Base-by-base conservation (phyloP, 495 filamentous ascomycete genomes). In the Oidiodendron maius region DNA sequence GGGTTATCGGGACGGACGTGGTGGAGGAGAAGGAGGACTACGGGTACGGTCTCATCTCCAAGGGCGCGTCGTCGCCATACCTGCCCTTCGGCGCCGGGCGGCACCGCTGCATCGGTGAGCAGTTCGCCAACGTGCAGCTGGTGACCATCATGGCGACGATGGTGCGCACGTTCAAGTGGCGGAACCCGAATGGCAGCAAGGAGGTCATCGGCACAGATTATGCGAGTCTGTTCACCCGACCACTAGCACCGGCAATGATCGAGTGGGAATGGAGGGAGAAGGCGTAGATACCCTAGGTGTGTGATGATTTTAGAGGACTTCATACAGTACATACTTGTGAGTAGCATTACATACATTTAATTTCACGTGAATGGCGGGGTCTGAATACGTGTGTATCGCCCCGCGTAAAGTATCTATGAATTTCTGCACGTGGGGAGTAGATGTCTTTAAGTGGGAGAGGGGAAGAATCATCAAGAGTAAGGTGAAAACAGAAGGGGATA, bases 81-180 rank as follows among this genome's bases (percentile, higher is more conserved):
- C 74, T 98, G 15, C 93, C 93, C 0, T 98, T 98, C 61, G 93
- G 93, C 2, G 93, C 90, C 1, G 93, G 93, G 4, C 73, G 93
- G 44, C 93, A 98, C 67, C 70, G 93, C 9, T 98, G 93, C 64
- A 96, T 98, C 59, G 93, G 93, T 39, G 93, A 96, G 70, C 89
- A 96, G 59, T 98, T 96, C 62, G 93, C 93, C 46, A 95, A 94
- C 62, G 74, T 96, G 52, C 91, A 98, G 65, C 71, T 98, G 38
- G 80, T 81, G 49, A 88, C 87, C 10, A 95, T 98, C 56, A 69
- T 84, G 40, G 87, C 84, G n/a, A 83, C 78, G 24, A 71, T 91
- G 40, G 83, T 95, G 39, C 72, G 91, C 30, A 56, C 78, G 28
- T 84, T 96, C 66, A 83, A 81, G 64, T 76, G 96, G 38, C 71